Evolutionary conservation across 441 rosid genomes (phyloP).

Genomic region (Eruca vesicaria): DNA sequence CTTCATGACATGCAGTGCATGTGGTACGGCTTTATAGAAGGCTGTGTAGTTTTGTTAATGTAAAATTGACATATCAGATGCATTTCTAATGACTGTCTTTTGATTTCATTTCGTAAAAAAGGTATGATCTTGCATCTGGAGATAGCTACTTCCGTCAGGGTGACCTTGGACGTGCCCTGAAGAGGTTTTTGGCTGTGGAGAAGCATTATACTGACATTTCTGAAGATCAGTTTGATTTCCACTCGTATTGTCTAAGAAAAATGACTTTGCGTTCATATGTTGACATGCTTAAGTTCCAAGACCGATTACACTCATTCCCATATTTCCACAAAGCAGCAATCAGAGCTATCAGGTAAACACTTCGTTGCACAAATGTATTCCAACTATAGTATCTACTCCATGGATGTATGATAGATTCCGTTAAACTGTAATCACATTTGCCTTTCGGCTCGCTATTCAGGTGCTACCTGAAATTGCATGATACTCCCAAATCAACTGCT

Average conservation of each 20-base stretch:
- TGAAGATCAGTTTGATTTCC: conserved; percentile 99
- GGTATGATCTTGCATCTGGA: conserved; percentile 99
- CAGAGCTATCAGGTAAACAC: conserved; percentile 85
- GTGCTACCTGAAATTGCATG: conserved; percentile 87
- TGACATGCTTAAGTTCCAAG: conserved; percentile 99
- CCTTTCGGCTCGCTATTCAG: conserved; percentile 42
- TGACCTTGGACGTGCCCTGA: conserved; percentile 93
- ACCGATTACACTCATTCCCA: conserved; percentile 87
- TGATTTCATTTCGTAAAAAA: conserved; percentile 35
- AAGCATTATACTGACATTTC: conserved; percentile 99
- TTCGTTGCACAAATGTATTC: conserved; percentile 17
- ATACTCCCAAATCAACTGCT: conserved; percentile 79
- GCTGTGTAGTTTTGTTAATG: not conserved
- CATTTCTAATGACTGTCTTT: conserved; percentile 16
- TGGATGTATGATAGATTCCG: not conserved
- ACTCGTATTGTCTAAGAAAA: conserved; percentile 96
- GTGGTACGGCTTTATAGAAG: conserved; percentile 66
- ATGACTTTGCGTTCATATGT: conserved; percentile 98
- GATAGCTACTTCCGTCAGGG: conserved; percentile 98
- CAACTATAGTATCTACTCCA: not conserved
- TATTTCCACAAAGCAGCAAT: conserved; percentile 98
- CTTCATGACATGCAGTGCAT: conserved; percentile 99
- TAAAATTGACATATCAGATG: not conserved
- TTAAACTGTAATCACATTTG: conserved; percentile 4
- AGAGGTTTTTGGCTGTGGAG: conserved; percentile 98